Conservation (phyloP, 179 eudicot species). For the Silene vulgaris region DNA sequence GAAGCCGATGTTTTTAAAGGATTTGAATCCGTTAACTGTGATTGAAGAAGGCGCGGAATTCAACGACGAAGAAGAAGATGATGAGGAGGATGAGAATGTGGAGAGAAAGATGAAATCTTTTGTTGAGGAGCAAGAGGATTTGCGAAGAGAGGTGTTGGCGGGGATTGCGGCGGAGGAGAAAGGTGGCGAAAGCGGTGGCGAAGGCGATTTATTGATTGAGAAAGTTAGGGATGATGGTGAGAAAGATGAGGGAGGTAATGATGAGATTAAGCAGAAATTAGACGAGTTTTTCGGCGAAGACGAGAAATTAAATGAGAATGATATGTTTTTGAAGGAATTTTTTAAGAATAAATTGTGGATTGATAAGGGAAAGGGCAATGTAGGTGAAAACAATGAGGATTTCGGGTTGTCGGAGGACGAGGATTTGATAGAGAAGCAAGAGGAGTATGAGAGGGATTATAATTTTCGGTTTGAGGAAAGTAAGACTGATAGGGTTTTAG, state of each 20-base stretch:
- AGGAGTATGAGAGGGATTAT: slow-evolving; percentile 70
- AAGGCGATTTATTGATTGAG: slow-evolving; percentile 47
- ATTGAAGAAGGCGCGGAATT: slow-evolving; percentile 69
- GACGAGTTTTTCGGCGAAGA: slow-evolving; percentile 71
- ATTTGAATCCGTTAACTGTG: slow-evolving; percentile 67
- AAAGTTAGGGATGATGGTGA: slow-evolving; percentile 31
- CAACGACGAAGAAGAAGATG: slow-evolving; percentile 24
- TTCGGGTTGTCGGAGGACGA: slow-evolving; percentile 65
- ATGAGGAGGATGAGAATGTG: slow-evolving; percentile 11
- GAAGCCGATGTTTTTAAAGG: slow-evolving; percentile 71
- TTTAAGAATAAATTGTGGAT: slow-evolving; percentile 71
- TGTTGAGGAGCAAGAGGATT: slow-evolving; percentile 28
- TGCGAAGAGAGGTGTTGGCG: slow-evolving; percentile 29
- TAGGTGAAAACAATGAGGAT: slow-evolving; percentile 26
- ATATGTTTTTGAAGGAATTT: slow-evolving; percentile 63
- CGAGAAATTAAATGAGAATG: slow-evolving; percentile 57
- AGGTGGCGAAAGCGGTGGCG: slow-evolving; percentile 42
- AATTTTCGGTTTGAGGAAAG: slow-evolving; percentile 80
- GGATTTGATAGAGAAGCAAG: slow-evolving; percentile 67
- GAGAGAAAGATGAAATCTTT: slow-evolving; percentile 23
- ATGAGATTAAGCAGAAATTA: slow-evolving; percentile 49
- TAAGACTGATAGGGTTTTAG: slow-evolving; percentile 64
- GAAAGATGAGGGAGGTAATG: slow-evolving; percentile 38
- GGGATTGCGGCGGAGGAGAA: slow-evolving; percentile 28
- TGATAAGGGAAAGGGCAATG: slow-evolving; percentile 34